Evolutionary conservation across 2,329 filamentous ascomycete genomes (phyloP), one percentile per base, ranked within the genome.

Genomic region (Eurotiales sp.): DNA sequence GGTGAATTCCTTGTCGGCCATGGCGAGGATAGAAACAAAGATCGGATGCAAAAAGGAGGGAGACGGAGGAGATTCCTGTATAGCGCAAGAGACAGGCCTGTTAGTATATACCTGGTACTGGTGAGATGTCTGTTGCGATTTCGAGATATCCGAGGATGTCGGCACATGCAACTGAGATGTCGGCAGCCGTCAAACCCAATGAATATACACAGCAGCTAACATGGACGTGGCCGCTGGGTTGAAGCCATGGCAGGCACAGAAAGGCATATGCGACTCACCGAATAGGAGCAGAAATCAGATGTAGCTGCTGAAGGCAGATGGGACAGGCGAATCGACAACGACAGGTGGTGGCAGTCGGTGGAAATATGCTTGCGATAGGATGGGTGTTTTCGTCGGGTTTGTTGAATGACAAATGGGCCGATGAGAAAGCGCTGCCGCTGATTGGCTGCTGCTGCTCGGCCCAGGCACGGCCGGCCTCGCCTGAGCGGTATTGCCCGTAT

Each of bases 1-100:
- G 64, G 87, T 93, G 76, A 85, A 82, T 66, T 79, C 71, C 67
- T 79, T 74, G 66, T 73, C 71, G 59, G 77, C 75, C 77, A 81
- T 82, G 60, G 59, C 71, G 64, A 54, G 11, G 17, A 37, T 19
- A 1, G 34, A 15, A 5, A 19, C 8, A 19, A 15, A 21, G 21
- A 37, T 36, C n/a, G n/a, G n/a, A 15, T n/a, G 19, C n/a, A 15
- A 15, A 7, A 36, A 37, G 34, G 25, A 37, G 4, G 19, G 22
- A 11, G 22, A 22, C 37, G 7, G 19, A 19, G 27, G 30, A 19
- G 10, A 8, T 14, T 11, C 27, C 37, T 22, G 30, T 23, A 42
- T 7, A 22, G 10, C 15, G n/a, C 4, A 19, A 27, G 5, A 27
- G 19, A 11, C 22, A 48, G 32, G 46, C 30, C 22, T 3, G 23